Conservation (phyloP, 2,329 filamentous ascomycete species). For the Truncatella angustata region DNA sequence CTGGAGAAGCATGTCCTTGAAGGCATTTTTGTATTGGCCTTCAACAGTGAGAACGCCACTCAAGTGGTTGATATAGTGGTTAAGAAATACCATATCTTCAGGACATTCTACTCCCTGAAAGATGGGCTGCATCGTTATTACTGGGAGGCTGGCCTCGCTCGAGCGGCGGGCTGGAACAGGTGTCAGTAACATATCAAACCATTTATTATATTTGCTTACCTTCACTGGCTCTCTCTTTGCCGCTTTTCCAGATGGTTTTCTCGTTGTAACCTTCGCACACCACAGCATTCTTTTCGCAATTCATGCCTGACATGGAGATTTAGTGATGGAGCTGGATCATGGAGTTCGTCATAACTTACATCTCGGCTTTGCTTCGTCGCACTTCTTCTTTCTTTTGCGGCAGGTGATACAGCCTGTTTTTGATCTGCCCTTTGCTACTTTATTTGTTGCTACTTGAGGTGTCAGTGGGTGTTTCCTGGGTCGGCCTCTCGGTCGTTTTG, state of each 20-base stretch:
- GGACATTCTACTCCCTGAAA: constrained; percentile 80
- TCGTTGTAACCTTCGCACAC: constrained; percentile 88
- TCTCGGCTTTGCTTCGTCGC: constrained; percentile 65
- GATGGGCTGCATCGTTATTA: constrained; percentile 61
- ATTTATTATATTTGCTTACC: too few relatives aligned
- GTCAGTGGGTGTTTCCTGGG: constrained; percentile 77
- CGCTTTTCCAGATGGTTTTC: constrained; percentile 84
- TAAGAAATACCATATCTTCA: constrained; percentile 77
- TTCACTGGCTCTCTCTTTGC: constrained; percentile 73
- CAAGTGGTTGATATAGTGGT: constrained; percentile 77
- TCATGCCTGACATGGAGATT: constrained; percentile 57
- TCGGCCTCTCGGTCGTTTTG: constrained; percentile 71
- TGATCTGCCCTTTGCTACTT: constrained; percentile 73
- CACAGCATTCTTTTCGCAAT: constrained; percentile 91
- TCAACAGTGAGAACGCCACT: constrained; percentile 81
- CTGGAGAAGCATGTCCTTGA: constrained; percentile 79
- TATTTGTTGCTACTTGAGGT: constrained; percentile 56
- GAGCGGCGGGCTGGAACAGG: constrained; percentile 52
- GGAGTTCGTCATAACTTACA: constrained; percentile 44
- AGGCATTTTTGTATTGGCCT: constrained; percentile 77
- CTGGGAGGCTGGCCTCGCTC: constrained; percentile 46
- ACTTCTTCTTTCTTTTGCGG: constrained; percentile 70
- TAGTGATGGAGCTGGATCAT: neutral
- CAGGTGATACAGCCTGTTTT: constrained; percentile 69
- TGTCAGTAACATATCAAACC: too few relatives aligned